Conservation (phyloP, 1,139 yeast genomes). For the Fermentozyma sake region DNA sequence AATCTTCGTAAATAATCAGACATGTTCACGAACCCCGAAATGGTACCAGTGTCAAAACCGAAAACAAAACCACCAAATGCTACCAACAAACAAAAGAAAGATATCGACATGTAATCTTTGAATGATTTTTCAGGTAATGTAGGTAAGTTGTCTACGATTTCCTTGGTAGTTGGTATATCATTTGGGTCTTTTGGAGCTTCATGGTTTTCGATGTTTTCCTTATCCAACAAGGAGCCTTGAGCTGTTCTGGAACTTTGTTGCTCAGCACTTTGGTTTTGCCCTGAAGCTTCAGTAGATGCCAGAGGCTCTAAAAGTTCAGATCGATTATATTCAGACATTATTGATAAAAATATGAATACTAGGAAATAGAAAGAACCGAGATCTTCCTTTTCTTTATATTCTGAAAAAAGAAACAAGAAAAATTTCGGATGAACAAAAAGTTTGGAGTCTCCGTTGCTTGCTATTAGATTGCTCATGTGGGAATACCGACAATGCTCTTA, state of each 20-base stretch:
- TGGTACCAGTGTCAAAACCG: constrained; percentile 27
- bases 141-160: constrained; percentile 12
- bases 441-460: no score
- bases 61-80: constrained; percentile 25
- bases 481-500: no score
- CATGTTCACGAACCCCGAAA: constrained; percentile 27
- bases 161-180: constrained; percentile 7
- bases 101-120: constrained; percentile 15
- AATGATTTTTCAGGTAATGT: constrained; percentile 24
- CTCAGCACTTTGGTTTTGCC: neutral
- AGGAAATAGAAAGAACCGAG: no score
- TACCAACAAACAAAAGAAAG: constrained; percentile 17
- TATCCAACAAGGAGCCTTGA: constrained; percentile 8
- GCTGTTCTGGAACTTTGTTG: no score
- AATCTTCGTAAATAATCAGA: constrained; percentile 15
- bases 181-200: constrained; percentile 6
- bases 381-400: no score
- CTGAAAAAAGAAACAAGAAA: no score
- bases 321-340: no score
- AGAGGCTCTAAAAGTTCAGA: no score
- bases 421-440: no score
- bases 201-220: constrained; percentile 17
- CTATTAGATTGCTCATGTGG: no score
- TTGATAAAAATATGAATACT: no score
- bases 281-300: neutral